These are phyloP conservation scores for Neurospora sp. DNA, from an alignment of 495 filamentous ascomycete genomes.

Conservation along the genomic window DNA sequence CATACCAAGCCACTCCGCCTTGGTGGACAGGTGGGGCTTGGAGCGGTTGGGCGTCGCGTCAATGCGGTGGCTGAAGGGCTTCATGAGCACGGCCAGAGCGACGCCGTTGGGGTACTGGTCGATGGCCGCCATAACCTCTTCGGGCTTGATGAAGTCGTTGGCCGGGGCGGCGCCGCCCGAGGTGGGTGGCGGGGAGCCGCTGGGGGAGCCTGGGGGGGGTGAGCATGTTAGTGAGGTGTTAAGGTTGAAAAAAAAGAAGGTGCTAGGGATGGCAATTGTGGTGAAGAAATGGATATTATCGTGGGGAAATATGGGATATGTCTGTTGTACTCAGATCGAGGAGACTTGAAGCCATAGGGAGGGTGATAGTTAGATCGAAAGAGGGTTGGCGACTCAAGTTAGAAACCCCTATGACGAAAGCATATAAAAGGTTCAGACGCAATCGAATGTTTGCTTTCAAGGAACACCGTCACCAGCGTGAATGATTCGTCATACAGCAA, in stretches of 20 bases:
- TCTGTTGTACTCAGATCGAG: not conserved
- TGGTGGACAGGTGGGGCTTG: slow-evolving; percentile 29
- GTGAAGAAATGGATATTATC: not conserved
- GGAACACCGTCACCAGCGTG: not conserved
- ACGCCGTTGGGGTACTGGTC: not conserved
- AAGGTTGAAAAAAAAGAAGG: not conserved
- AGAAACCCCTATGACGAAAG: not conserved
- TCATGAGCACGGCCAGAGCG: slow-evolving; percentile 47
- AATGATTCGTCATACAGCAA: not conserved
- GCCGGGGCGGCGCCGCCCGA: not conserved
- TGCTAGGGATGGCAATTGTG: not conserved
- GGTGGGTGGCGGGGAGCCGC: not conserved
- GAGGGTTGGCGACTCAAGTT: not conserved
- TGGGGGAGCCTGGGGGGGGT: not conserved
- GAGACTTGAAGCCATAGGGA: not conserved
- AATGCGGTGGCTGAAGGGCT: slow-evolving; percentile 50
- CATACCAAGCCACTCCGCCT: slow-evolving; percentile 41
- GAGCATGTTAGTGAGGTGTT: not conserved
- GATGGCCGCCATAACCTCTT: not conserved
- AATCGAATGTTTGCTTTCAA: not conserved
- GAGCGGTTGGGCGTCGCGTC: slow-evolving; percentile 15
- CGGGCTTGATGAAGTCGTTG: not conserved
- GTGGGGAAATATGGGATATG: not conserved
- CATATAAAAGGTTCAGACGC: not conserved
- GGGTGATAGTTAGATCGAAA: not conserved